phyloP scores from a whole-genome alignment of 257 asterid species.

The Jacaranda mimosifolia region DNA sequence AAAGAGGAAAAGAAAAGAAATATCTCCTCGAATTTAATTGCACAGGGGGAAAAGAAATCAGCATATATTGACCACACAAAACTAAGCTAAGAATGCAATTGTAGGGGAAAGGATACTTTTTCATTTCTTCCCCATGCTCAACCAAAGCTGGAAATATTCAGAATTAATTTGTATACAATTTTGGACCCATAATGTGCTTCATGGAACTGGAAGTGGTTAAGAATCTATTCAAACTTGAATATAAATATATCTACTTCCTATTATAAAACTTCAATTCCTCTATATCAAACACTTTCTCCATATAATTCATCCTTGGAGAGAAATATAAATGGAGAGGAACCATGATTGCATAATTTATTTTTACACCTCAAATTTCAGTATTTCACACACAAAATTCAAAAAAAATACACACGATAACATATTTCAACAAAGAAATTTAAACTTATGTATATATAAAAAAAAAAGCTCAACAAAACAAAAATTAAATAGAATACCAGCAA shows the following conservation, averaged over 20 bases:
- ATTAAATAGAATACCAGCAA: constrained; percentile 64
- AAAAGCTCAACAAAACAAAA: constrained; percentile 1
- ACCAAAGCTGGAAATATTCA: constrained; percentile 16
- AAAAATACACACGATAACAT: background rate
- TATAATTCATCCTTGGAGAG: background rate
- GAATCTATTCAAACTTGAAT: background rate
- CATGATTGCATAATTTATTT: background rate
- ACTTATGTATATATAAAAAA: too few species aligned
- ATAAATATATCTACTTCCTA: background rate
- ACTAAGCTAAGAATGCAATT: background rate
- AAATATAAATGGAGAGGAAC: background rate
- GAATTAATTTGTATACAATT: constrained; percentile 4
- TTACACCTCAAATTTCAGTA: background rate
- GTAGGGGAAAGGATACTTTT: background rate
- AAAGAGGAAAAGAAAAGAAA: background rate
- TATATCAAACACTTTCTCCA: background rate
- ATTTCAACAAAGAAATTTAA: background rate
- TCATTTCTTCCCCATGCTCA: constrained; percentile 7
- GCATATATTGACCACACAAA: background rate
- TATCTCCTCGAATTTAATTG: constrained; percentile 19
- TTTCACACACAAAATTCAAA: background rate
- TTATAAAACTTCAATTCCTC: constrained; percentile 4
- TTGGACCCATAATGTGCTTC: background rate
- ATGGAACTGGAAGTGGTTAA: background rate
- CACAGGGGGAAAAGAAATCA: background rate